phyloP scores from a whole-genome alignment of 1,139 yeast species.

The Insectozyma bohioensis region DNA sequence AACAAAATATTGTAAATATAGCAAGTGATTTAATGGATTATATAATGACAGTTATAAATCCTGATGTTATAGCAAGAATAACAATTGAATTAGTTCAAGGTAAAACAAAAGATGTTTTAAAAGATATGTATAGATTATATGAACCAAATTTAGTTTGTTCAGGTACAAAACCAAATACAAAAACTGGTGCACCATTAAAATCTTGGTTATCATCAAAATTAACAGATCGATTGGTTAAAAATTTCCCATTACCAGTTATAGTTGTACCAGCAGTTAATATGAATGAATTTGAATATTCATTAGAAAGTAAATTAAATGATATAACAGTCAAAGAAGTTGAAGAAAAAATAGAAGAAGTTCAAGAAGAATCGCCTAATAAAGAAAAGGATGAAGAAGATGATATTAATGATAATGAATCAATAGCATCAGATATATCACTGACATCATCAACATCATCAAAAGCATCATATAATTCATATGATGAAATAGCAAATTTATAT shows the following conservation, averaged over 20 bases:
- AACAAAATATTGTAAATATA: slow-evolving; percentile 34
- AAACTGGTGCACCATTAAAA: slow-evolving; percentile 53
- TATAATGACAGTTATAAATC: slow-evolving; percentile 46
- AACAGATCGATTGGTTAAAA: slow-evolving; percentile 61
- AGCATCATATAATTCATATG: slow-evolving; percentile 39
- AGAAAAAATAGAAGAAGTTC: slow-evolving; percentile 3
- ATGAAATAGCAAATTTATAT: slow-evolving; percentile 38
- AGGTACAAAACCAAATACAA: slow-evolving; percentile 52
- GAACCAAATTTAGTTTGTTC: slow-evolving; percentile 65
- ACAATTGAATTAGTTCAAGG: slow-evolving; percentile 68
- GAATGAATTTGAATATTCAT: slow-evolving; percentile 48
- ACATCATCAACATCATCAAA: slow-evolving; percentile 18
- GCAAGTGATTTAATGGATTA: slow-evolving; percentile 48
- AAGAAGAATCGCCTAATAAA: slow-evolving; percentile 1
- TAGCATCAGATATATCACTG: slow-evolving; percentile 19
- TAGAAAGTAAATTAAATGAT: slow-evolving; percentile 22
- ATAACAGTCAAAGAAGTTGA: slow-evolving; percentile 1
- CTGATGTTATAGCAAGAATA: slow-evolving; percentile 51
- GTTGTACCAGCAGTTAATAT: slow-evolving; percentile 68
- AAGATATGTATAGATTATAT: slow-evolving; percentile 62
- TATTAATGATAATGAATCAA: slow-evolving; percentile 19
- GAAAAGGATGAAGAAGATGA: slow-evolving; percentile 6
- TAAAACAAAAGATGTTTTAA: slow-evolving; percentile 52
- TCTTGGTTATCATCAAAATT: slow-evolving; percentile 63
- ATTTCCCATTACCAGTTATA: slow-evolving; percentile 67